These are phyloP conservation scores for Cadophora gregata DNA, from an alignment of 2,329 filamentous ascomycete genomes.

Conservation along the genomic window DNA sequence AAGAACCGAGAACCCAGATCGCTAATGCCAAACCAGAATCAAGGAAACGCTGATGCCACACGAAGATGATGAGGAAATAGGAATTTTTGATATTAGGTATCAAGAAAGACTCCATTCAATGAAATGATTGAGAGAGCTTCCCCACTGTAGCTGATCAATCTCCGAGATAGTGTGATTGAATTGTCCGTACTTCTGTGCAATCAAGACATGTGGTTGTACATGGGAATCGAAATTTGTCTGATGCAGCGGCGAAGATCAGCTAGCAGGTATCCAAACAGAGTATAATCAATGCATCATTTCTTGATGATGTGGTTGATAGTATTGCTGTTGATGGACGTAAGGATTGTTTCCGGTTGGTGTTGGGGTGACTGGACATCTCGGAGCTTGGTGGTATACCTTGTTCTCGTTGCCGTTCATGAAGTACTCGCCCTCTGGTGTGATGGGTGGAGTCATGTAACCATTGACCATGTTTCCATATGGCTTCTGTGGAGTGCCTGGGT, in stretches of 20 bases:
- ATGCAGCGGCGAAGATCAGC: not conserved
- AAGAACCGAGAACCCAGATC: constrained; percentile 30
- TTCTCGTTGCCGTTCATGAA: constrained; percentile 47
- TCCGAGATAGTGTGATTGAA: constrained; percentile 5
- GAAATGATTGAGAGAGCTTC: constrained; percentile 17
- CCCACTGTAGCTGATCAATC: constrained; percentile 20
- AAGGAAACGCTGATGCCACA: constrained; percentile 40
- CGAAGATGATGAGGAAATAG: constrained; percentile 27
- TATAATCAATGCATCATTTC: constrained; percentile 45
- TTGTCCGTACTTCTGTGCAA: constrained; percentile 20
- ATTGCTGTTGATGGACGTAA: constrained; percentile 49
- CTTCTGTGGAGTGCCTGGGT: constrained; percentile 83
- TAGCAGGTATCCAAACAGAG: not conserved
- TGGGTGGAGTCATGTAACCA: constrained; percentile 84
- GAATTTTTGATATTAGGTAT: constrained; percentile 26
- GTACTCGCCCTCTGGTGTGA: constrained; percentile 75
- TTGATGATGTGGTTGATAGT: constrained; percentile 53
- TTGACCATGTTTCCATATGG: constrained; percentile 65
- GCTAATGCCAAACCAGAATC: constrained; percentile 37
- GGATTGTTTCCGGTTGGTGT: constrained; percentile 57
- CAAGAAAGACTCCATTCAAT: constrained; percentile 17
- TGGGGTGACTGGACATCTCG: constrained; percentile 66
- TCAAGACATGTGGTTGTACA: constrained; percentile 42
- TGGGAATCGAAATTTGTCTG: constrained; percentile 31
- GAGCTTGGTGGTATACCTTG: constrained; percentile 39